Conservation (phyloP, 495 filamentous ascomycete species). For the Immersiella caudata region DNA sequence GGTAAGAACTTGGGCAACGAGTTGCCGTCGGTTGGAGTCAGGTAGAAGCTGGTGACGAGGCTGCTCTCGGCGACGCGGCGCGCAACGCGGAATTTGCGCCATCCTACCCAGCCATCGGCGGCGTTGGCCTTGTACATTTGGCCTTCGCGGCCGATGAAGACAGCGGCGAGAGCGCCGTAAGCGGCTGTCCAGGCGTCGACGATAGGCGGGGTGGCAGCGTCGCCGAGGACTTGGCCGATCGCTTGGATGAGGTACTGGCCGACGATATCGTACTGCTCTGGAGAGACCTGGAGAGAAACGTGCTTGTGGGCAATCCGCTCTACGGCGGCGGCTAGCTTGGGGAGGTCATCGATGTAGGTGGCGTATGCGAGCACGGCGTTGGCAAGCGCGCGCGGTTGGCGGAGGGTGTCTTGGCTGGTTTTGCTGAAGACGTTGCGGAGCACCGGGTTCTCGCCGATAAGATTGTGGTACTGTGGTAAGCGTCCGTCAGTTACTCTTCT, state of each 20-base stretch:
- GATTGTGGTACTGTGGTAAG: constrained; percentile 70
- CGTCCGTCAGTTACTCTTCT: too few relatives aligned
- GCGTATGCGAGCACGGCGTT: constrained; percentile 70
- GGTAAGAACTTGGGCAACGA: constrained; percentile 64
- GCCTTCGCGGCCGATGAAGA: constrained; percentile 67
- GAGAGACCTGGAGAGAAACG: constrained; percentile 67
- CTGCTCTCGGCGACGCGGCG: constrained; percentile 61
- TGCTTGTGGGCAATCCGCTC: constrained; percentile 77
- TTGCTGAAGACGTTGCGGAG: constrained; percentile 70
- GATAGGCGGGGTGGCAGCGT: constrained; percentile 66
- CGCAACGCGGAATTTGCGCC: constrained; percentile 67
- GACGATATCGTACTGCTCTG: constrained; percentile 70
- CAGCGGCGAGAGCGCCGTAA: constrained; percentile 64
- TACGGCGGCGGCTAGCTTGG: constrained; percentile 61
- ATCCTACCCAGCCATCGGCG: constrained; percentile 58
- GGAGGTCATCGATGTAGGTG: constrained; percentile 69
- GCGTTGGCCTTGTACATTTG: constrained; percentile 60
- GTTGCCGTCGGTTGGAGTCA: constrained; percentile 61
- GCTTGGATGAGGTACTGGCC: constrained; percentile 68
- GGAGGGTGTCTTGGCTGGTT: constrained; percentile 64
- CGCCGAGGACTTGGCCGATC: constrained; percentile 67
- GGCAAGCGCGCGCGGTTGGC: constrained; percentile 68
- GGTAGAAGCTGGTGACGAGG: constrained; percentile 67
- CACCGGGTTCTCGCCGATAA: constrained; percentile 62
- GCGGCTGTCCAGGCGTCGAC: constrained; percentile 67